Evolutionary conservation across 2,329 filamentous ascomycete genomes (phyloP), one percentile per base, ranked within the genome.

Genomic region (Botryosphaeria dothidea): DNA sequence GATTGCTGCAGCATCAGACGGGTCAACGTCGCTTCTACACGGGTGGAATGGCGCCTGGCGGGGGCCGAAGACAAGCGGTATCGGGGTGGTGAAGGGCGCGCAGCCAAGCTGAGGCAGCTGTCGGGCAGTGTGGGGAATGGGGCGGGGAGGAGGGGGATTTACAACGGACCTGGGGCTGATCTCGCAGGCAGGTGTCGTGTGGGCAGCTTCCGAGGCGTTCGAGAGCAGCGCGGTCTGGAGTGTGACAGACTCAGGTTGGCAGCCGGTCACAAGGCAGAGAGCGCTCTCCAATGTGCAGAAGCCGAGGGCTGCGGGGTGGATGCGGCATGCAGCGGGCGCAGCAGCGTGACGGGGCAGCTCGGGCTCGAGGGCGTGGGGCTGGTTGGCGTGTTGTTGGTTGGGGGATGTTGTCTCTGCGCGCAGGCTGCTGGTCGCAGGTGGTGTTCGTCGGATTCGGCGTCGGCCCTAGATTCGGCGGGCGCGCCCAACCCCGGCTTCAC

Each of bases 251-350:
- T 58, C 62, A 58, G 52, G 52, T 65, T 15, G 62, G 62, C 29
- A 60, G 62, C 31, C 52, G 62, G 62, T 65, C 54, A 60, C 62
- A 65, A 65, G 62, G 52, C 62, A 60, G 62, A 60, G 43, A 60
- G 62, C 62, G 45, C 52, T 65, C 45, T 52, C 62, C 52, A 65
- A 51, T 29, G 54, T 46, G 38, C 41, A 41, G 51, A 60, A 49
- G 43, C 41, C 41, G 54, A 49, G 29, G 34, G 34, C 21, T 15
- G 41, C n/a, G 29, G 34, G 52, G 51, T 15, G 52, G 43, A 36
- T 36, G 34, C 62, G 52, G 31, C 62, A 58, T 65, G 52, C 52
- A 65, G 62, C 48, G 17, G 60, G 43, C 45, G 48, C 43, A 60
- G 49, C 27, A 45, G 38, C 41, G 62, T 48, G 60, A 54, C 25